A percentile compares a stretch with the other conserved stretches of the same genome.
Evolutionary conservation across 2,329 filamentous ascomycete genomes (phyloP).

Genomic region (Pleurostoma richardsiae): DNA sequence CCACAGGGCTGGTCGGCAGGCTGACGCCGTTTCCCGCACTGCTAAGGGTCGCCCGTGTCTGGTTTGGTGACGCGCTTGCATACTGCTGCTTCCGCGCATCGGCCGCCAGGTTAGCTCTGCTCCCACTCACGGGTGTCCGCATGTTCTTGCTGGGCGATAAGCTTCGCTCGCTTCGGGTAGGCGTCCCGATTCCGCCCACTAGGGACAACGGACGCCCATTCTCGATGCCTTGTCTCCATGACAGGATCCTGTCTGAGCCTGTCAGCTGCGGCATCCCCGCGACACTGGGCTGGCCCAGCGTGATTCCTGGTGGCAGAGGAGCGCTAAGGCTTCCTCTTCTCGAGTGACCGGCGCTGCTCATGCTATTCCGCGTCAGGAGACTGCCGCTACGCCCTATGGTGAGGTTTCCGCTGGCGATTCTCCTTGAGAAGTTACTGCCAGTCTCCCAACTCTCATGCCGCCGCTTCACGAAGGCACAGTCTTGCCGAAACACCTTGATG

Average conservation of each 20-base stretch:
- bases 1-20: constrained; percentile 10
- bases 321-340: constrained; percentile 48
- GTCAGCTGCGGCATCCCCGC: constrained; percentile 19
- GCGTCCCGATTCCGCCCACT: constrained; percentile 21
- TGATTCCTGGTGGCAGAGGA: constrained; percentile 23
- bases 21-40: constrained; percentile 1
- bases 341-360: constrained; percentile 41
- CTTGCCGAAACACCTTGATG: constrained; percentile 93
- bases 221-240: constrained; percentile 72
- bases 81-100: constrained; percentile 42
- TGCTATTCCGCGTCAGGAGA: constrained; percentile 48
- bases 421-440: constrained; percentile 69
- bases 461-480: constrained; percentile 81
- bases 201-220: constrained; percentile 29
- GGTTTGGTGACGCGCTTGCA: constrained; percentile 18
- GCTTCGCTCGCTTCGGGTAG: constrained; percentile 47
- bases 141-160: constrained; percentile 45
- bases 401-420: constrained; percentile 53
- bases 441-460: constrained; percentile 74
- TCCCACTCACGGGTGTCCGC: constrained; percentile 28
- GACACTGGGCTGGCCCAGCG: constrained; percentile 11
- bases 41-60: not conserved
- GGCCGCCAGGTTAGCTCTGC: constrained; percentile 33
- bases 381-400: constrained; percentile 54
- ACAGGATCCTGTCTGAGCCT: constrained; percentile 72